phyloP scores from a whole-genome alignment of 176 grass and related monocot genomes.

The Oryza nivara region DNA sequence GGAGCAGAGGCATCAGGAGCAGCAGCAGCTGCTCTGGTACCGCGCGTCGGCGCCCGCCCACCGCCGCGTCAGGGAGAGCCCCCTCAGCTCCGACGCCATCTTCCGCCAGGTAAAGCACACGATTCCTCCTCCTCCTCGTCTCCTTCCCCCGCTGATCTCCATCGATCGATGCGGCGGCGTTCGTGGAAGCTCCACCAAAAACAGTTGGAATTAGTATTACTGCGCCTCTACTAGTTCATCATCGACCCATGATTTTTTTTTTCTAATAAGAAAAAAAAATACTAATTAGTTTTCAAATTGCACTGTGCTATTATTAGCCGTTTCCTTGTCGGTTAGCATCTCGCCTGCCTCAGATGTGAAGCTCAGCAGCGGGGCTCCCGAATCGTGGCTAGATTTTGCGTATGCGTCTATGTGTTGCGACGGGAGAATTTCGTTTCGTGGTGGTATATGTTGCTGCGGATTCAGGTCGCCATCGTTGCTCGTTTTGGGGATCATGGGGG shows the following conservation, averaged over 20 bases:
- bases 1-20: background rate
- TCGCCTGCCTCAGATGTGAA: background rate
- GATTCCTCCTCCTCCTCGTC: background rate
- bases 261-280: background rate
- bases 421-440: too few relatives aligned
- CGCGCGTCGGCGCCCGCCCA: conserved; percentile 81
- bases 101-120: conserved; percentile 64
- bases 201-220: background rate
- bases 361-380: background rate
- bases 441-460: conserved; percentile 15
- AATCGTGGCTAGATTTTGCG: conserved; percentile 28
- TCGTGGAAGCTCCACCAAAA: background rate
- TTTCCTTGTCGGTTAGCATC: background rate
- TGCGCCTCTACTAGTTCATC: conserved; percentile 2
- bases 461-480: conserved; percentile 38
- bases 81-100: conserved; percentile 90
- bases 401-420: too few relatives aligned
- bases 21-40: conserved; percentile 41
- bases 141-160: background rate
- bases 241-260: background rate
- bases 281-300: background rate
- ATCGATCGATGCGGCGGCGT: background rate
- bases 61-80: conserved; percentile 80
- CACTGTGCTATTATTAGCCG: background rate
- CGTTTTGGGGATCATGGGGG: conserved; percentile 31